phyloP scores from a whole-genome alignment of 2,329 filamentous ascomycete species.

The Ascochyta koolunga region DNA sequence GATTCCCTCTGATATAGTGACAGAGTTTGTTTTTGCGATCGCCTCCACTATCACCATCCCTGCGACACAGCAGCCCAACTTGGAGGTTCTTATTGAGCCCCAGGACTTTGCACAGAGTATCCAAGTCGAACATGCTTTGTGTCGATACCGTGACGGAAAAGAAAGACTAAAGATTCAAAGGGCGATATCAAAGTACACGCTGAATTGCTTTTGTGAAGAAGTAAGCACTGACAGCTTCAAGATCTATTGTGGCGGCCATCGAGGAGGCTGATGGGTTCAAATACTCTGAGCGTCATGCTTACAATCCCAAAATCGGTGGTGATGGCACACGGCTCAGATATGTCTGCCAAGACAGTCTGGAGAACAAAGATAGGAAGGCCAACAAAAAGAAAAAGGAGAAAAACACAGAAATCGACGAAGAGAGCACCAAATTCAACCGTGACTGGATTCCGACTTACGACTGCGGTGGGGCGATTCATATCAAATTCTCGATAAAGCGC shows the following conservation, averaged over 20 bases:
- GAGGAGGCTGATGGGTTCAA: slow-evolving; percentile 42
- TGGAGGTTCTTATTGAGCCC: slow-evolving; percentile 36
- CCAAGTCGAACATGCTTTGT: slow-evolving; percentile 36
- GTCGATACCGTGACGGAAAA: slow-evolving; percentile 34
- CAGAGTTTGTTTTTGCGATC: slow-evolving; percentile 40
- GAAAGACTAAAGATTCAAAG: slow-evolving; percentile 37
- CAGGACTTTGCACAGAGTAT: slow-evolving; percentile 37
- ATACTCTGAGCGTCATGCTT: slow-evolving; percentile 41
- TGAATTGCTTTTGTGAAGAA: background rate
- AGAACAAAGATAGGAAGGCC: slow-evolving; percentile 37
- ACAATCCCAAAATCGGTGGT: slow-evolving; percentile 31
- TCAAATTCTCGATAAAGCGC: slow-evolving; percentile 45
- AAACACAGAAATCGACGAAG: slow-evolving; percentile 13
- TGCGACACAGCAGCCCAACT: slow-evolving; percentile 32
- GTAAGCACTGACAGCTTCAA: slow-evolving; percentile 9
- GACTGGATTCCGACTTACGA: slow-evolving; percentile 32
- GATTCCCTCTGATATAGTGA: slow-evolving; percentile 40
- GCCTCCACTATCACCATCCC: slow-evolving; percentile 40
- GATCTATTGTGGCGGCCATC: slow-evolving; percentile 39
- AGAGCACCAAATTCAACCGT: slow-evolving; percentile 3
- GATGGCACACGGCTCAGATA: slow-evolving; percentile 43
- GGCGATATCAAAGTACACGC: slow-evolving; percentile 34
- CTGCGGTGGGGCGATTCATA: slow-evolving; percentile 42
- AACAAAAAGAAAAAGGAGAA: slow-evolving; percentile 29
- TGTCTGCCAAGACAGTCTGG: slow-evolving; percentile 42